Conservation (phyloP, 23 red algal genomes). For the Gracilaria vermiculophylla region DNA sequence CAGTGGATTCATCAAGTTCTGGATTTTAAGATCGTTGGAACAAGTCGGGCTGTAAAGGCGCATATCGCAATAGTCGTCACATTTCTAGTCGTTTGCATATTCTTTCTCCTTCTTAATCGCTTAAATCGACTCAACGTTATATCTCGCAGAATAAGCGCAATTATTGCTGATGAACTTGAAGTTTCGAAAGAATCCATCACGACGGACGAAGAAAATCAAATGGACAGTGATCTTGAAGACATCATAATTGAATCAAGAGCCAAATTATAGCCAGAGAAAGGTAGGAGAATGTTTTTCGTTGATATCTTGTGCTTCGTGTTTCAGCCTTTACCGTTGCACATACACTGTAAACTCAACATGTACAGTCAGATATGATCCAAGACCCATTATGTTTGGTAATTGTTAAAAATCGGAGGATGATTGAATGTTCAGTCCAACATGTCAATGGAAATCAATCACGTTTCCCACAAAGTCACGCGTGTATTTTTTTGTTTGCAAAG, state of each 20-base stretch:
- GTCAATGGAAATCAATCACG: no score
- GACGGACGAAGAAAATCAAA: neutral
- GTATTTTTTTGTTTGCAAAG: no score
- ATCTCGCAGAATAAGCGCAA: neutral
- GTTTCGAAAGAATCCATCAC: neutral
- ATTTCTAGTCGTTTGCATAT: neutral
- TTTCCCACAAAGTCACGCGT: no score
- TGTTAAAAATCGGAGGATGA: no score
- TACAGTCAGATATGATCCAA: neutral
- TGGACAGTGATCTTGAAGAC: neutral
- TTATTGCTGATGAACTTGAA: neutral
- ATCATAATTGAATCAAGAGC: neutral
- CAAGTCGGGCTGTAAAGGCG: neutral
- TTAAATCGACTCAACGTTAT: neutral
- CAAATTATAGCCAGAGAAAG: neutral
- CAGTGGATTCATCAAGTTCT: slow-evolving; percentile 33
- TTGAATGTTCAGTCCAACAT: no score
- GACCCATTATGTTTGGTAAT: no score
- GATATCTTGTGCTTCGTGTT: neutral
- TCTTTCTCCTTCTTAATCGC: slow-evolving; percentile 1
- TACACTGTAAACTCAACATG: neutral
- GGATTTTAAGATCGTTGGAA: slow-evolving; percentile 5
- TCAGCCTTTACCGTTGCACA: neutral
- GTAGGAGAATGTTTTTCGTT: neutral
- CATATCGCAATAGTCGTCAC: slow-evolving; percentile 20